A percentile compares a stretch with the other conserved stretches of the same genome.
Evolutionary conservation across 768 basidiomycete genomes (phyloP).

Genomic region (Tubosaeta brunneosetosa): DNA sequence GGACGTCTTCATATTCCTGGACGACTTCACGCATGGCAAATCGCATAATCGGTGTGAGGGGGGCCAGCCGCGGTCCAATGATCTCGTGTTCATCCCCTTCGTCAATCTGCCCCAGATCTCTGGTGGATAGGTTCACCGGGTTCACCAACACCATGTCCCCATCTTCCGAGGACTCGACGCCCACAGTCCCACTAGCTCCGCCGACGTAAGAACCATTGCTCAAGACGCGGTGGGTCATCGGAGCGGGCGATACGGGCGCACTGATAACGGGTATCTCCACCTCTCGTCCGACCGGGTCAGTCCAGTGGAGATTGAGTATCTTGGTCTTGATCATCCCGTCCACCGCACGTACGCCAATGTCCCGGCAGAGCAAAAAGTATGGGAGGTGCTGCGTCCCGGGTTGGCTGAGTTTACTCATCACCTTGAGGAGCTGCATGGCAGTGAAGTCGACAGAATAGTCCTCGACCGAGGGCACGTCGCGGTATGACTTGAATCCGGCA

Average conservation of each 20-base stretch:
- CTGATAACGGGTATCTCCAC: constrained; percentile 29
- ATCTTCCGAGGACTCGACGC: constrained; percentile 37
- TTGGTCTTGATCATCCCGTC: constrained; percentile 81
- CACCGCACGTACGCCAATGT: constrained; percentile 77
- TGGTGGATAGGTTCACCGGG: constrained; percentile 33
- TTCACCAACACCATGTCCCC: constrained; percentile 48
- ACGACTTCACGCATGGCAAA: constrained; percentile 83
- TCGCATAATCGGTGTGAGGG: constrained; percentile 76
- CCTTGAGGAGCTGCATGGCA: constrained; percentile 74
- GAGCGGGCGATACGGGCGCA: constrained; percentile 23
- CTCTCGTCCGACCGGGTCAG: constrained; percentile 61
- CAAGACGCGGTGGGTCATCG: constrained; percentile 25
- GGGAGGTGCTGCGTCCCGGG: constrained; percentile 59
- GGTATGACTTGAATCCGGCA: constrained; percentile 59
- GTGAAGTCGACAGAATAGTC: constrained; percentile 63
- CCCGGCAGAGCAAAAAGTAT: constrained; percentile 78
- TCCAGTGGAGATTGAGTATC: constrained; percentile 74
- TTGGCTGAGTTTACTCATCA: constrained; percentile 74
- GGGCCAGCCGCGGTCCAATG: constrained; percentile 71
- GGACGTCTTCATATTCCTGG: constrained; percentile 74
- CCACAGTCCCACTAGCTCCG: constrained; percentile 39
- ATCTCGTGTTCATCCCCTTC: constrained; percentile 52
- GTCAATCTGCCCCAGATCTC: constrained; percentile 43
- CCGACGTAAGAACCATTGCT: constrained; percentile 27
- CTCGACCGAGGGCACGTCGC: constrained; percentile 29